Base-by-base conservation (phyloP, 2,329 filamentous ascomycete species). In the Phialocephala subalpina region DNA sequence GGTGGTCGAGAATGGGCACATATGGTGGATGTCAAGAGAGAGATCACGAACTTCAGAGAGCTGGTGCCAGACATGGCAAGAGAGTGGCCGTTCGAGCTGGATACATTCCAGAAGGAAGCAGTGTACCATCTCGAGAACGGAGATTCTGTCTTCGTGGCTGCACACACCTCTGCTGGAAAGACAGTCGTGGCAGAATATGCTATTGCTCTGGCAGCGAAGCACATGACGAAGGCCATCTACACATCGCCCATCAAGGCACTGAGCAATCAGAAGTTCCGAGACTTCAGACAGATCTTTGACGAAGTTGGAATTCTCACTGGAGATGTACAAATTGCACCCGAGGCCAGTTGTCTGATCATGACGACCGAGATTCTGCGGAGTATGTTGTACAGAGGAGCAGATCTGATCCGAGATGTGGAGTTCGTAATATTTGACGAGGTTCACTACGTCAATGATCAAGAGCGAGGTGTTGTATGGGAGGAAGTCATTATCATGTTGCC, bases 401-500 rank as follows among this genome's bases (percentile, higher is more conserved):
- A 99, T 81, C 81, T 99, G 18, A 97, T 99, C 71, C 88, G 96
- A 72, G 96, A 99, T 76, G 96, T 99, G 9, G 96, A 99, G 72
- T 99, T 97, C 77, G 96, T 99, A 72, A 97, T 99, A 58, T 99
- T 99, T 69, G 96, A 99, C 74, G 96, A 99, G 79, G 96, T 99
- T 1, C 96, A 99, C 80, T 99, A 99, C 77, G 95, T 99, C 70
- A 99, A 98, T 76, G 96, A 99, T 77, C 86, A 92, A 29, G 96
- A 98, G 78, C 88, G 96, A 80, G 96, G 96, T 75, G 96, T 99
- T 6, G 96, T 99, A 0, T 99, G 96, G 96, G 96, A 99, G 79
- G 96, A 99, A 79, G 96, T 99, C 74, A 99, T 99, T 75, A 99
- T 99, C 75, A 98, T 99, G 96, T 85, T 99, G 63, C 96, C 96